A percentile compares a stretch with the other conserved stretches of the same genome.
phyloP scores from a whole-genome alignment of 768 basidiomycete genomes.

The Kwoniella europaea region DNA sequence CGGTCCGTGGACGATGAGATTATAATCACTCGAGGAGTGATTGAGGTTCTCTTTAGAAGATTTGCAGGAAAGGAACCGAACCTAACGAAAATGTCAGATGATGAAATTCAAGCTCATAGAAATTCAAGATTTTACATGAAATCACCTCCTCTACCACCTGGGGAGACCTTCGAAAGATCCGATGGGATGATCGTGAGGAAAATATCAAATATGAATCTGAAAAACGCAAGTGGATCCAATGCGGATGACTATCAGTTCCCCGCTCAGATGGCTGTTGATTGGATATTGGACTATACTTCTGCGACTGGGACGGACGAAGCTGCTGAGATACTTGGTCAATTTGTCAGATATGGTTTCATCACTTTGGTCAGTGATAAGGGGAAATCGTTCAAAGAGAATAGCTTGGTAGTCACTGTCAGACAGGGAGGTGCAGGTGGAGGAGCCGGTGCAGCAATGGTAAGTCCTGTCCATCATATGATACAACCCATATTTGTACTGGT shows the following conservation, averaged over 20 bases:
- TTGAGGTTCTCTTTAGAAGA: slow-evolving; percentile 93
- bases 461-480: slow-evolving; percentile 9
- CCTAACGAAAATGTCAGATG: slow-evolving; percentile 65
- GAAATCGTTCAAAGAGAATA: slow-evolving; percentile 46
- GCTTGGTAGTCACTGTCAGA: slow-evolving; percentile 47
- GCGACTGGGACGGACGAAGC: slow-evolving; percentile 95
- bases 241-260: slow-evolving; percentile 70
- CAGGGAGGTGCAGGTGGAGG: slow-evolving; percentile 50
- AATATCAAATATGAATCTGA: slow-evolving; percentile 60
- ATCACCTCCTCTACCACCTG: slow-evolving; percentile 19
- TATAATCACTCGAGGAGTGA: slow-evolving; percentile 88
- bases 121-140: slow-evolving; percentile 38
- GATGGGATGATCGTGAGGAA: slow-evolving; percentile 52
- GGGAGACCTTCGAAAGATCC: slow-evolving; percentile 50
- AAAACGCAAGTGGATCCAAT: slow-evolving; percentile 24
- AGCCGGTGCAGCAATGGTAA: slow-evolving; percentile 47
- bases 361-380: slow-evolving; percentile 65
- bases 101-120: slow-evolving; percentile 73
- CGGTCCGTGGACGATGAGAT: slow-evolving; percentile 94
- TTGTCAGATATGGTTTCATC: slow-evolving; percentile 92
- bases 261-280: slow-evolving; percentile 86
- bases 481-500: background rate
- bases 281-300: slow-evolving; percentile 97
- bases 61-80: slow-evolving; percentile 89
- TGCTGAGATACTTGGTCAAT: slow-evolving; percentile 96